Evolutionary conservation across 495 filamentous ascomycete genomes (phyloP).

Genomic region (Neurospora intermedia): DNA sequence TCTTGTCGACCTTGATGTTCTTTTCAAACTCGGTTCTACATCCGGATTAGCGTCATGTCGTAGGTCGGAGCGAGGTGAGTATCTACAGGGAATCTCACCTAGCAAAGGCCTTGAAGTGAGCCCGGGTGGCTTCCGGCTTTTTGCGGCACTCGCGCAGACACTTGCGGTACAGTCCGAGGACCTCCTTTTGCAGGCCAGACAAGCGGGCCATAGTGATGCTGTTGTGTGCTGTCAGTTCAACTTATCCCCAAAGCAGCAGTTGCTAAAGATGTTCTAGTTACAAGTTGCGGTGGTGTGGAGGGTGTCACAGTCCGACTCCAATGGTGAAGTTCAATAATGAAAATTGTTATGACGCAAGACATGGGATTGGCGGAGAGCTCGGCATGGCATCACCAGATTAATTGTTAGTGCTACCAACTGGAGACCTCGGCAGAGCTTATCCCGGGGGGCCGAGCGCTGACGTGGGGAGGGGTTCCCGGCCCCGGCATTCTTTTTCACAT

Average conservation of each 20-base stretch:
- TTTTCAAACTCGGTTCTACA: conserved; percentile 67
- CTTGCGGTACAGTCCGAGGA: conserved; percentile 73
- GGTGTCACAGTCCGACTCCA: too few species aligned
- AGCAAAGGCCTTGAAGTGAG: conserved; percentile 32
- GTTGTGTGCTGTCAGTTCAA: background rate
- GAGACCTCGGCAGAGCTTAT: background rate
- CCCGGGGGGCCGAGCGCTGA: background rate
- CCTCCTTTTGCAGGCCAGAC: conserved; percentile 86
- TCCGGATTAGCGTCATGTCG: background rate
- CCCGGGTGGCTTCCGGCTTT: conserved; percentile 51
- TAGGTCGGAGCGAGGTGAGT: background rate
- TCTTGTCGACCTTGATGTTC: conserved; percentile 61
- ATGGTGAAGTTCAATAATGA: background rate
- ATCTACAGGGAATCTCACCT: conserved; percentile 13
- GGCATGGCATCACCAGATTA: background rate
- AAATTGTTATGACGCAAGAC: background rate
- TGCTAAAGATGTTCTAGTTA: too few species aligned
- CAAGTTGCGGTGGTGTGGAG: too few species aligned
- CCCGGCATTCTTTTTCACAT: background rate
- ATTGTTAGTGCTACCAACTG: background rate
- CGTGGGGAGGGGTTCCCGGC: background rate
- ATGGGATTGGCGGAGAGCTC: background rate
- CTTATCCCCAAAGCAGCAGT: too few species aligned
- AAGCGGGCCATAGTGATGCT: conserved; percentile 29
- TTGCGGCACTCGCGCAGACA: conserved; percentile 71